Evolutionary conservation across 1,284 basidiomycete genomes (phyloP), one percentile per base, ranked within the genome.

Genomic region (Puccinia hordei): DNA sequence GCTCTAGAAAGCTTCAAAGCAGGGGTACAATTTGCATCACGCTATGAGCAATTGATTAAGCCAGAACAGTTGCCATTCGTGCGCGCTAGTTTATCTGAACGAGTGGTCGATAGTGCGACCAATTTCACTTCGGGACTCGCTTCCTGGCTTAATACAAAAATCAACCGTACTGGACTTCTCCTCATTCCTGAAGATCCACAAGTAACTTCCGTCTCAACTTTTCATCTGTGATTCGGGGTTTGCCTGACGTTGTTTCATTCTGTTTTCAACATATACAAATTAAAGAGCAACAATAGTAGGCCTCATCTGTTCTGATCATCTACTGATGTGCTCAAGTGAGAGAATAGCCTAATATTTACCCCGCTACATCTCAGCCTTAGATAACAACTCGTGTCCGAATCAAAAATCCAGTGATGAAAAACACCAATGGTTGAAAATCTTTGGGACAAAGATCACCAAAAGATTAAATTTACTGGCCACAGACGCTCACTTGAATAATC

Each of bases 381-480:
- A 78, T 46, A 57, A 78, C 66, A 68, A 78, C n/a, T 66, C 51
- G n/a, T 78, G 75, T 33, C 75, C 75, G 13, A 78, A 69, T 44
- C 51, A 46, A 8, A 30, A 53, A 27, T 49, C 51, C 24, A 24
- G 35, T 19, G 9, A 5, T 57, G 30, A 30, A 24, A 41, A 65
- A 13, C 24, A 24, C 15, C 30, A 41, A 38, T 78, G 75, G 75
- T 24, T 69, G n/a, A 24, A 46, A 2, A 66, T 46, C 10, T 78
- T 78, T 27, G 63, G 46, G 9, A 12, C 19, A 24, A 19, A 33
- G 10, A 46, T 78, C 35, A 59, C 63, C 27, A n/a, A 30, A 17
- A 38, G 53, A 30, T 78, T 78, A n/a, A 78, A 78, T 46, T 38
- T 19, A n/a, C 35, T 53, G 35, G 75, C 75, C 3, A 27, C 19